These are phyloP conservation scores for Chlorella sorokiniana DNA, from an alignment of 139 green algal species.

Conservation along the genomic window DNA sequence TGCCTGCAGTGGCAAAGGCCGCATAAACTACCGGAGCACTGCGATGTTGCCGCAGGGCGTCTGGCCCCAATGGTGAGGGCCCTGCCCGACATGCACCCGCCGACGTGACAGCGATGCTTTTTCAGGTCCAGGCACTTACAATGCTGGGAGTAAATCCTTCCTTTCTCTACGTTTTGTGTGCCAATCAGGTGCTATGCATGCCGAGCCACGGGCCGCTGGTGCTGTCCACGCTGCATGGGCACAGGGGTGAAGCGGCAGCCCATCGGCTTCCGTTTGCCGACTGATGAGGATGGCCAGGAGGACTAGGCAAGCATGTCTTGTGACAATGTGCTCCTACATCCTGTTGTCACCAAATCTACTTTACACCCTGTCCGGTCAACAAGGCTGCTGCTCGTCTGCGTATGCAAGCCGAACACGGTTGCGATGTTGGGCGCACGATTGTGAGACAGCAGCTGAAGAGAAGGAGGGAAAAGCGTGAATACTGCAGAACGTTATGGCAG, in stretches of 20 bases:
- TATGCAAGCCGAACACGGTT: too few species aligned
- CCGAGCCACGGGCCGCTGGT: conserved; percentile 32
- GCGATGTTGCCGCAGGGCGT: conserved; percentile 44
- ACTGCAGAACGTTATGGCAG: too few species aligned
- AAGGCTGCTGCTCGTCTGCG: too few species aligned
- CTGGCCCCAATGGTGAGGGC: conserved; percentile 45
- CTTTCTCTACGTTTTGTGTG: background rate
- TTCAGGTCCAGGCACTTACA: too few species aligned
- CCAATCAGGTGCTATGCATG: conserved; percentile 36
- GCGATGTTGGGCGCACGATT: too few species aligned
- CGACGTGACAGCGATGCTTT: too few species aligned
- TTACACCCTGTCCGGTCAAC: too few species aligned
- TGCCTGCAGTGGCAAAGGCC: conserved; percentile 39
- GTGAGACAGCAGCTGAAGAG: too few species aligned
- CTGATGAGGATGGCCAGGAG: background rate
- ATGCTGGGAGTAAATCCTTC: background rate
- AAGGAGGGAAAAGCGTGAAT: too few species aligned
- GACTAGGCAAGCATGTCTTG: background rate
- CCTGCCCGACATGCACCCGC: background rate
- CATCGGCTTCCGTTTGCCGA: conserved; percentile 44
- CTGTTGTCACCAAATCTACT: too few species aligned
- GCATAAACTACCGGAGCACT: conserved; percentile 37
- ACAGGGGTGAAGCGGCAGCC: conserved; percentile 43
- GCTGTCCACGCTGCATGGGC: conserved; percentile 44
- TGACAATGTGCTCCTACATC: too few species aligned